phyloP scores from a whole-genome alignment of 1,284 basidiomycete genomes.

The Ustilago curta region DNA sequence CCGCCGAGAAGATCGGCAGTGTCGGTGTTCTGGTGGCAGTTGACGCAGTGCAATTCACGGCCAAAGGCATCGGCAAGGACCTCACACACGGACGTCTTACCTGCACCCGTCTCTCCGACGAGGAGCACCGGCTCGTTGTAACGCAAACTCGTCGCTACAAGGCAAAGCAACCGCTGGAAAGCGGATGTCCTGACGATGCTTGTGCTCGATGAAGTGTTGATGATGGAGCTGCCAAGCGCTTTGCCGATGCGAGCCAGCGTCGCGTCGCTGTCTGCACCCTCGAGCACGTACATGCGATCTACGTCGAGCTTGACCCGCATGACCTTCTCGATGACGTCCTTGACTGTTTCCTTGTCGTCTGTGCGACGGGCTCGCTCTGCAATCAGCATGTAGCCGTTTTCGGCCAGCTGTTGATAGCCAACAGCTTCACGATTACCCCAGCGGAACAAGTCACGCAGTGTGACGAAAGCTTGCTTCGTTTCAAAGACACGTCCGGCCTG shows the following conservation, averaged over 20 bases:
- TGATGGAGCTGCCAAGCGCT: constrained; percentile 32
- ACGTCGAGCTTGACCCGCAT: constrained; percentile 87
- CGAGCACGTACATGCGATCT: constrained; percentile 73
- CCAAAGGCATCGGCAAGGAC: constrained; percentile 80
- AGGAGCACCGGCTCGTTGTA: constrained; percentile 95
- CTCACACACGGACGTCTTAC: constrained; percentile 97
- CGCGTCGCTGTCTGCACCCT: constrained; percentile 67
- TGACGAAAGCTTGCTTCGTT: constrained; percentile 96
- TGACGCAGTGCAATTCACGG: constrained; percentile 81
- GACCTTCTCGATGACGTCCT: constrained; percentile 88
- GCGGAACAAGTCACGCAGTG: constrained; percentile 94
- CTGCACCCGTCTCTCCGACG: constrained; percentile 98
- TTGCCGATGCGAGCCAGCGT: constrained; percentile 54
- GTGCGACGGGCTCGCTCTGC: constrained; percentile 87
- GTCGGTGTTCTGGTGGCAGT: constrained; percentile 99
- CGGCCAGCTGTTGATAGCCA: constrained; percentile 90
- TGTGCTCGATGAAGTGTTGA: constrained; percentile 71
- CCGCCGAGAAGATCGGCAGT: constrained; percentile 96
- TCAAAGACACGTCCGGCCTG: constrained; percentile 94
- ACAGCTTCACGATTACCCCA: constrained; percentile 90
- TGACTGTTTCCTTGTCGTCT: constrained; percentile 89
- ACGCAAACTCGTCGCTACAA: constrained; percentile 84
- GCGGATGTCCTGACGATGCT: constrained; percentile 87
- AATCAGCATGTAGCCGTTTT: constrained; percentile 97
- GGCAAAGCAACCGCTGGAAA: constrained; percentile 88